Conservation (phyloP, 768 basidiomycete genomes). For the Mycena belliarum region DNA sequence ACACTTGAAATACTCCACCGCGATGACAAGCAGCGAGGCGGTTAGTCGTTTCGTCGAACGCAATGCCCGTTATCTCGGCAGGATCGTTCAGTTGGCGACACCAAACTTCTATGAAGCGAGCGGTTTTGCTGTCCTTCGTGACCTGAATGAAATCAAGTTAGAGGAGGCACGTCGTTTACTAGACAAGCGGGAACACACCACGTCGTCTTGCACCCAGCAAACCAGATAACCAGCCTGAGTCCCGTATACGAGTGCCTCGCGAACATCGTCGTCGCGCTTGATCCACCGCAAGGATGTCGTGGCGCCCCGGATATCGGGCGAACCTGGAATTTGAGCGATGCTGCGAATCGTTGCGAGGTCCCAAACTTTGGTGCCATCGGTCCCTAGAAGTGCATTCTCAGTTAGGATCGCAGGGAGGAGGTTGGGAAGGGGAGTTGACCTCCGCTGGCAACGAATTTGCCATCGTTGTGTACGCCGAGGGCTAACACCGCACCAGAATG, state of each 20-base stretch:
- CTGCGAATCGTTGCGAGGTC: slow-evolving; percentile 6
- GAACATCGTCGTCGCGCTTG: slow-evolving; percentile 18
- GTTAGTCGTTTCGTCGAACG: slow-evolving; percentile 21
- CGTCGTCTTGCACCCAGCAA: slow-evolving; percentile 20
- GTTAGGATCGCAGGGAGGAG: too few relatives aligned
- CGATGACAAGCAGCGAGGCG: slow-evolving; percentile 23
- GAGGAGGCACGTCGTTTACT: too few relatives aligned
- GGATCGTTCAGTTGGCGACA: neutral
- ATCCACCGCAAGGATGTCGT: slow-evolving; percentile 21
- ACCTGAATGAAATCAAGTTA: too few relatives aligned
- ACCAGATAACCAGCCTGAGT: slow-evolving; percentile 19
- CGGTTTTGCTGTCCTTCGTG: too few relatives aligned
- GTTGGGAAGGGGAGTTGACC: too few relatives aligned
- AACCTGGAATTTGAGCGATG: neutral
- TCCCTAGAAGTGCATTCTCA: neutral
- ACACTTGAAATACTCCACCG: slow-evolving; percentile 20
- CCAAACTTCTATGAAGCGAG: too few relatives aligned
- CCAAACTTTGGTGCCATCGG: slow-evolving; percentile 18
- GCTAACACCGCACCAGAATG: slow-evolving; percentile 10
- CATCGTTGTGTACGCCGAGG: slow-evolving; percentile 8
- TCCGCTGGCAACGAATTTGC: slow-evolving; percentile 15
- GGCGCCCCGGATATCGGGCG: slow-evolving; percentile 6
- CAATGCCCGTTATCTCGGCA: slow-evolving; percentile 23
- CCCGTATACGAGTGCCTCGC: slow-evolving; percentile 15
- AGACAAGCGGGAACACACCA: too few relatives aligned